Evolutionary conservation across 1,284 basidiomycete species (phyloP), one percentile per base, ranked within the genome.

Genomic region (Ustilago nuda): DNA sequence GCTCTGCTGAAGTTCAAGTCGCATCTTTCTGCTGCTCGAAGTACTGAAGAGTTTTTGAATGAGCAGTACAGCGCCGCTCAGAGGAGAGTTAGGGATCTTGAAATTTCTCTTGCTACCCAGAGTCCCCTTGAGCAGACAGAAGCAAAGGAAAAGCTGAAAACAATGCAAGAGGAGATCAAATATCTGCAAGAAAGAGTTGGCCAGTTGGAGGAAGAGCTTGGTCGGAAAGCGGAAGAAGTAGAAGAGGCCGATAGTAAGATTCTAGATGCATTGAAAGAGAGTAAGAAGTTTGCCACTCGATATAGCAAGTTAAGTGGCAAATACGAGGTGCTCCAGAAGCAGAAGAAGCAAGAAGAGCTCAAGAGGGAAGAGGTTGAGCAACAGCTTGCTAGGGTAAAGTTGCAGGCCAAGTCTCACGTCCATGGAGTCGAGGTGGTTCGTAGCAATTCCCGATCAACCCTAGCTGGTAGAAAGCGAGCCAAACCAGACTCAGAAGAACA

Each of bases 161-260:
- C 46, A 8, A 35, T 53, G 4, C 39, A 65, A 30, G 36, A 56
- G 4, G 70, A 72, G 17, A 23, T 75, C 12, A 35, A 33, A 7
- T 68, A 78, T 30, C 66, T 75, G 8, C 3, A 17, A 12, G 43
- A 41, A 8, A 57, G 76, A 13, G 69, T 82, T 32, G 55, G 27
- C 3, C 68, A 82, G 36, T 61, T 84, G 17, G 82, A 83, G 58
- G 35, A 57, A 12, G 80, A 83, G 41, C 65, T 84, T 8, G 59
- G 48, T 11, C 52, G 66, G 15, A 82, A 82, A 57, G 82, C 82
- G 3, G 70, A 72, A 12, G 82, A 84, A 30, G 72, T 76, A 57
- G 81, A 83, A 55, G 82, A 81, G 13, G 79, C 80, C 2, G 82
- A 84, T 46, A 56, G 56, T n/a, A 80, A 82, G 59, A 79, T 82